Evolutionary conservation across 441 rosid species (phyloP), one percentile per base, ranked within the genome.

Genomic region (Euphorbia celastroides): DNA sequence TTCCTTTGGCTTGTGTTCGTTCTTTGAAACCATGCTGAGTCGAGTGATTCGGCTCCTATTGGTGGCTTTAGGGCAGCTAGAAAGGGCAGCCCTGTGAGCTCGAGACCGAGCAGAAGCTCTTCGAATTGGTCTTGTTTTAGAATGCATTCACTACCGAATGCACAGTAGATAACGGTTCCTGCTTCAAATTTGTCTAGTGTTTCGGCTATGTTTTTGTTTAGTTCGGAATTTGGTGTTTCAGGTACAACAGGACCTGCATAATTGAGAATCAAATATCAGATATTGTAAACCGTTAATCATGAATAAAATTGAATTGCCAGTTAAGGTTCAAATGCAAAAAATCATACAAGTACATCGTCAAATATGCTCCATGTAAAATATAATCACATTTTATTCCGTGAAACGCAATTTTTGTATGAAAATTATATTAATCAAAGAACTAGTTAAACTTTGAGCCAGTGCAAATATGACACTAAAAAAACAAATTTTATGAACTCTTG

Each of bases 61-160:
- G 84, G 89, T 7, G 80, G 77, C 27, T 78, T 74, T 19, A 81
- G 54, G 16, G 81, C 80, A 0, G 65, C 84, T 0, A 84, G 20
- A 55, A 81, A 81, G 6, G 82, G 86, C 9, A 57, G 46, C 14
- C 75, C 68, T 22, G 75, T 68, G 0, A 72, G 65, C 61, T 83
- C 84, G 7, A 79, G 63, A 16, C 88, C 85, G 8, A 76, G 51
- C 10, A 74, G 5, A 46, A 83, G 42, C 62, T 83, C 84, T 13
- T 76, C 76, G 67, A 81, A 73, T 38, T 72, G 77, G 23, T 68
- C 65, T 64, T 68, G 72, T 2, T 66, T 48, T 3, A 72, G 69
- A 41, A 65, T 17, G 62, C 77, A 72, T 36, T 81, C 80, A 13
- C 78, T 79, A 8, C 86, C 82, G 28, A 78, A 72, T 17, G 79